These are phyloP conservation scores for Spergularia azorica DNA, from an alignment of 179 eudicot genomes.

Conservation along the genomic window DNA sequence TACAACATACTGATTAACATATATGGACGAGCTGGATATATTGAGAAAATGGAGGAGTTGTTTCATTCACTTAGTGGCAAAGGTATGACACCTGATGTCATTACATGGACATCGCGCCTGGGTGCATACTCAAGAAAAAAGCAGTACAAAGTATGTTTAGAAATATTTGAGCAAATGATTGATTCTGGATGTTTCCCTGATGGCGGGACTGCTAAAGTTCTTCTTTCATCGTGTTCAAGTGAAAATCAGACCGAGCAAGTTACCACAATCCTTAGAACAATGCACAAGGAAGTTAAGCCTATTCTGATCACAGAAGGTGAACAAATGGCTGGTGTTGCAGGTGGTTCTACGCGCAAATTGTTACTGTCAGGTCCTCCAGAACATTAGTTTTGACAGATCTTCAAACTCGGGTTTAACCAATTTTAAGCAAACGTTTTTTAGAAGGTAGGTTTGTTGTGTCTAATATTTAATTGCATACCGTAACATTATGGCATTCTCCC, in stretches of 20 bases:
- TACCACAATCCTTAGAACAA: constrained; percentile 62
- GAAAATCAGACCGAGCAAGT: constrained; percentile 81
- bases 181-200: constrained; percentile 86
- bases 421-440: too few species aligned
- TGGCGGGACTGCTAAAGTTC: constrained; percentile 83
- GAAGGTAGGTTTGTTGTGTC: too few species aligned
- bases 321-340: background rate
- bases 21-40: constrained; percentile 75
- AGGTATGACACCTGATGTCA: constrained; percentile 63
- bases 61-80: constrained; percentile 45
- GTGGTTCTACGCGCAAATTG: background rate
- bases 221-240: constrained; percentile 68
- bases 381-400: background rate
- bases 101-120: constrained; percentile 86
- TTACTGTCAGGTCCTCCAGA: background rate
- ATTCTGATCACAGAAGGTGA: constrained; percentile 1
- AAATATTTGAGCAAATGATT: constrained; percentile 85
- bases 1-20: constrained; percentile 73
- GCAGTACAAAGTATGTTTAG: constrained; percentile 61
- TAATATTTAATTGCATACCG: too few species aligned
- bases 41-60: constrained; percentile 79
- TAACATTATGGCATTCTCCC: too few species aligned
- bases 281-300: constrained; percentile 55
- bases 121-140: constrained; percentile 90
- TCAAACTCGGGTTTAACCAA: too few species aligned